phyloP scores from a whole-genome alignment of 164 flowering plant species.

The Nymphaea colorata region DNA sequence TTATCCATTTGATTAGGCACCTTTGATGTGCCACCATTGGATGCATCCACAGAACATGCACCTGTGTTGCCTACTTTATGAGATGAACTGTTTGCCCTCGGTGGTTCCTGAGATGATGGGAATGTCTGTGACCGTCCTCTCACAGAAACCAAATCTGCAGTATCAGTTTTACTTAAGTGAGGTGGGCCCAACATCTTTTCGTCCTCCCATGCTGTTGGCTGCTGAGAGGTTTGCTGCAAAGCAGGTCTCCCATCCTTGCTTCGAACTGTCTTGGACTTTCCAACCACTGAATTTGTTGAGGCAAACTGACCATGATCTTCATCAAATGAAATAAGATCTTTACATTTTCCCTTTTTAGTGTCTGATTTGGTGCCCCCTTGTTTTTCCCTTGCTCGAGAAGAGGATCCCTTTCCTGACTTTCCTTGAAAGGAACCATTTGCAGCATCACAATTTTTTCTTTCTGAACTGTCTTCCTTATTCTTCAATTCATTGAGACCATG shows the following conservation, averaged over 20 bases:
- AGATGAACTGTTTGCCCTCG: constrained; percentile 2
- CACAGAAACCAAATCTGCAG: constrained; percentile 17
- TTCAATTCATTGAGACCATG: constrained; percentile 13
- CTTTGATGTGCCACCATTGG: constrained; percentile 24
- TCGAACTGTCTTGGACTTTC: constrained; percentile 14
- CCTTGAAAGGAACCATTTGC: constrained; percentile 29
- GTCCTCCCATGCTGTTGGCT: constrained; percentile 12
- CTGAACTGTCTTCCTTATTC: constrained; percentile 22
- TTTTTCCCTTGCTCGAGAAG: constrained; percentile 41
- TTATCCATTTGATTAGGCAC: constrained; percentile 29
- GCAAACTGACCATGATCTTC: constrained; percentile 13
- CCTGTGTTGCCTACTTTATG: constrained; percentile 30
- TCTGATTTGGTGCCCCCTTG: constrained; percentile 25
- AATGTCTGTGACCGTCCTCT: constrained; percentile 24
- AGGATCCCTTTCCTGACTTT: constrained; percentile 38
- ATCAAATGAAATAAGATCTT: constrained; percentile 21
- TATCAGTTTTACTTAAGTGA: constrained; percentile 26
- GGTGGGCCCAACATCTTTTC: constrained; percentile 27
- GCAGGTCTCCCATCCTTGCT: constrained; percentile 18
- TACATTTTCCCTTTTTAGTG: constrained; percentile 20
- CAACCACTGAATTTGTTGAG: constrained; percentile 3
- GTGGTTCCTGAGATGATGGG: constrained; percentile 27
- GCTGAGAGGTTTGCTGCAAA: constrained; percentile 14
- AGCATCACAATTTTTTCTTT: constrained; percentile 17
- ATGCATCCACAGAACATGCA: constrained; percentile 17